Percentiles rank a stretch among this genome's conserved stretches.
Evolutionary conservation across 108 stramenopile genomes (phyloP).

Genomic region (Schizochytrium sp.): DNA sequence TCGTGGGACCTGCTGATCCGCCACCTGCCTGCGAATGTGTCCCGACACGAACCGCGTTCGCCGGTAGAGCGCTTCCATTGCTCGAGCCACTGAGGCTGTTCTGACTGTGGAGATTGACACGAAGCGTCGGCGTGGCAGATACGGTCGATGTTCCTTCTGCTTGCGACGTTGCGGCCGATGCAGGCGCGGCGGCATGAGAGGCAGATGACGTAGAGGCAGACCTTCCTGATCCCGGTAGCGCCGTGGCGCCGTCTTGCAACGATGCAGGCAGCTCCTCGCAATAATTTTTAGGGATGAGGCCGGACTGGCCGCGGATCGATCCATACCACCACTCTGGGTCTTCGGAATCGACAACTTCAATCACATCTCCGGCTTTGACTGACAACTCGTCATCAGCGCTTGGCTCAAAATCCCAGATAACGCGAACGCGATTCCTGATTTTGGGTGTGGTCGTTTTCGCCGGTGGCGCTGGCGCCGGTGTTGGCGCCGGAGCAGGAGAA

Average conservation of each 20-base stretch:
- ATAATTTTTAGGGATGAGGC: background rate
- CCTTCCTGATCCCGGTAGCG: too few relatives aligned
- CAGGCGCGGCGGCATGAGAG: background rate
- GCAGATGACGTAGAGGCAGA: background rate
- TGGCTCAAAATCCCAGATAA: background rate
- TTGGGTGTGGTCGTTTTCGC: background rate
- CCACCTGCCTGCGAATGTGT: background rate
- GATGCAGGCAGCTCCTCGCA: background rate
- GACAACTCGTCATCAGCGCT: background rate
- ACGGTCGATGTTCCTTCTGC: background rate
- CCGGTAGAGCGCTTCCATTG: too few relatives aligned
- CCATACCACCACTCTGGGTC: slow-evolving; percentile 5
- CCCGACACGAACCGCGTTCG: background rate
- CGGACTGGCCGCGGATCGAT: background rate
- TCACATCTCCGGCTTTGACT: background rate
- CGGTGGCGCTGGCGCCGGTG: background rate
- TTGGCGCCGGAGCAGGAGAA: background rate
- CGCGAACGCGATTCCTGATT: background rate
- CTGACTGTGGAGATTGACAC: too few relatives aligned
- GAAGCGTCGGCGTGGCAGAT: background rate
- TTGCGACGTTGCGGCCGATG: background rate
- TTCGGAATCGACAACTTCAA: background rate
- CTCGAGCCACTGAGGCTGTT: too few relatives aligned
- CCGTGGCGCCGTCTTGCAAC: background rate
- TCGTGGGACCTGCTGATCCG: too few relatives aligned